A percentile compares a stretch with the other conserved stretches of the same genome.
Evolutionary conservation across 192 early-diverging fungal genomes (phyloP).

Genomic region (Backusella australiensis): DNA sequence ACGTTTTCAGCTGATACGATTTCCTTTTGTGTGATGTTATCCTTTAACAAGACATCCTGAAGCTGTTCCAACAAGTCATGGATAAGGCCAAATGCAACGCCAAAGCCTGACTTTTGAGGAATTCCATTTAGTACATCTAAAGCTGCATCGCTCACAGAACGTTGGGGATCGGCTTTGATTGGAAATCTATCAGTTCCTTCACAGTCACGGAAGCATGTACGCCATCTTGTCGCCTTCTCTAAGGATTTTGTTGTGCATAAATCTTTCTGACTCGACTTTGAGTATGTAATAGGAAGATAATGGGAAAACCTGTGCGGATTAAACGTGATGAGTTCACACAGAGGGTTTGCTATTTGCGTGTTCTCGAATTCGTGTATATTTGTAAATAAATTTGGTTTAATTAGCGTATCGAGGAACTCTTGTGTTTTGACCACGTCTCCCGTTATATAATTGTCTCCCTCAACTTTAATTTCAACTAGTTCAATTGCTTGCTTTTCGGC

Average conservation of each 20-base stretch:
- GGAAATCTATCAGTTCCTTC: constrained; percentile 17
- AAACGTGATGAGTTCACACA: not conserved
- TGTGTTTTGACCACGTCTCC: not conserved
- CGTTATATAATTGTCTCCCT: not conserved
- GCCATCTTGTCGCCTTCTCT: constrained; percentile 14
- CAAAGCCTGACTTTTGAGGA: constrained; percentile 9
- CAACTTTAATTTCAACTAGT: not conserved
- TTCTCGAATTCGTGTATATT: not conserved
- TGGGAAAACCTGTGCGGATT: constrained; percentile 13
- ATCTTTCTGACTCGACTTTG: not conserved
- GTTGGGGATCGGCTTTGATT: not conserved
- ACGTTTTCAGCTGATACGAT: not conserved
- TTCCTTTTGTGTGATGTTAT: not conserved
- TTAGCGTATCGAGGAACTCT: constrained; percentile 11
- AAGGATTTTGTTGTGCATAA: not conserved
- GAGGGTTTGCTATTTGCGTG: not conserved
- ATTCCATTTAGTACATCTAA: constrained; percentile 13
- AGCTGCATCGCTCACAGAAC: not conserved
- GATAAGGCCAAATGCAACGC: constrained; percentile 12
- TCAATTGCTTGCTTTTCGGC: not conserved
- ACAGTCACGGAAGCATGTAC: constrained; percentile 21
- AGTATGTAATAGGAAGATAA: constrained; percentile 1
- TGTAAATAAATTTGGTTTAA: constrained; percentile 6
- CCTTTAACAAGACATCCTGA: constrained; percentile 5
- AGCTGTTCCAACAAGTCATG: constrained; percentile 21